A percentile compares a stretch with the other conserved stretches of the same genome.
Evolutionary conservation across 2,329 filamentous ascomycete species (phyloP).

Genomic region (Sclerotinia glacialis): DNA sequence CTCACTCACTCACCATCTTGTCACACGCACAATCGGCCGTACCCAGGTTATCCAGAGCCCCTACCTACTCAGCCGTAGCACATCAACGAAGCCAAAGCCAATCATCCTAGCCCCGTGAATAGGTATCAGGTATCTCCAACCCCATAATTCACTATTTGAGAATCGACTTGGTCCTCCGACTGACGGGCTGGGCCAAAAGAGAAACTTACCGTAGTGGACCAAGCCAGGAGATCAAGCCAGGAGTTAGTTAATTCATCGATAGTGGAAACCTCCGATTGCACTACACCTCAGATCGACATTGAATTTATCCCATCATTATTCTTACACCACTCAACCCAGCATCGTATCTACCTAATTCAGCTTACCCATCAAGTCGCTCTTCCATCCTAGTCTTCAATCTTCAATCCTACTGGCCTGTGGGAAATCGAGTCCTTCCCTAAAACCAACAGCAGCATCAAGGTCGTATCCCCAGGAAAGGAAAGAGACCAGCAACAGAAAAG

Average conservation of each 20-base stretch:
- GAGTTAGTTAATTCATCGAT: no score
- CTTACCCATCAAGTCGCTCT: not conserved
- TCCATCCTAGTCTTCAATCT: not conserved
- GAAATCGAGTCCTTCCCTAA: not conserved
- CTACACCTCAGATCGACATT: no score
- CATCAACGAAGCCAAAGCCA: not conserved
- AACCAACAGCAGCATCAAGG: not conserved
- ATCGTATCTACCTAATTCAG: slow-evolving; percentile 1
- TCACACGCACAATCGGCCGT: slow-evolving; percentile 4
- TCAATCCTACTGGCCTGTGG: no score
- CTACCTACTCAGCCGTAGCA: not conserved
- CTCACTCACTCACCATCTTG: not conserved
- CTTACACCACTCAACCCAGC: no score
- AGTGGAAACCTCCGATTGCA: no score
- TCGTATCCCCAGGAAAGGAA: not conserved
- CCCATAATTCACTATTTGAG: not conserved
- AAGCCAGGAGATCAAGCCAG: no score
- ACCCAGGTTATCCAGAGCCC: not conserved
- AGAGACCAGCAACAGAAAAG: not conserved
- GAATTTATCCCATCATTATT: no score
- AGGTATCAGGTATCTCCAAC: no score
- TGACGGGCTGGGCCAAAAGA: no score
- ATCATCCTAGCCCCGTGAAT: no score
- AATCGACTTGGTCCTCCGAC: no score
- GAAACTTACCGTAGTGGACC: no score